phyloP scores from a whole-genome alignment of 2,329 filamentous ascomycete genomes.

The Fusarium buxicola region DNA sequence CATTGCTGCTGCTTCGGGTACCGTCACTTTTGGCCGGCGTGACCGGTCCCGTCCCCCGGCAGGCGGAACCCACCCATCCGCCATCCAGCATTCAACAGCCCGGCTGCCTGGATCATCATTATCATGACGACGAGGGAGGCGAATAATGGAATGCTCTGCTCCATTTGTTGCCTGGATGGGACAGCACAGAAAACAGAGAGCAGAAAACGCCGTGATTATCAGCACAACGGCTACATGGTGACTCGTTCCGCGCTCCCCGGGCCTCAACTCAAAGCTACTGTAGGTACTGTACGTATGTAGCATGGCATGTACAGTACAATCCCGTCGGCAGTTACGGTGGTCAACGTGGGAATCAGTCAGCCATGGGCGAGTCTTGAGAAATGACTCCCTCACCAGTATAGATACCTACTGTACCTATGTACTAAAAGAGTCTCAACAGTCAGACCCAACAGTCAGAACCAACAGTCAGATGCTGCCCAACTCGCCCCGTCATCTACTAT shows the following conservation, averaged over 20 bases:
- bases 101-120: conserved; percentile 12
- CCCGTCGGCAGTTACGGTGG: conserved; percentile 9
- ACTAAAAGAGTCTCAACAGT: no score
- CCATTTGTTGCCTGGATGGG: not conserved
- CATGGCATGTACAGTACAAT: not conserved
- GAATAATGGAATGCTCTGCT: conserved; percentile 3
- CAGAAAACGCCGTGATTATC: conserved; percentile 1
- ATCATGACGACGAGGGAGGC: conserved; percentile 3
- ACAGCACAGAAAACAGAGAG: not conserved
- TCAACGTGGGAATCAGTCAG: no score
- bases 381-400: not conserved
- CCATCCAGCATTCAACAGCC: not conserved
- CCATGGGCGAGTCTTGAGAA: not conserved
- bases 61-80: conserved; percentile 4
- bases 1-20: not conserved
- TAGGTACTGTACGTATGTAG: conserved; percentile 1
- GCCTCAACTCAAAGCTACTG: not conserved
- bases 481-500: conserved; percentile 1
- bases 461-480: not conserved
- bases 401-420: no score
- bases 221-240: conserved; percentile 1
- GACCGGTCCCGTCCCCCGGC: conserved; percentile 16
- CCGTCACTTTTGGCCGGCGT: conserved; percentile 2
- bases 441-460: not conserved
- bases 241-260: conserved; percentile 2